Percentiles rank a stretch among this genome's conserved stretches.
Evolutionary conservation across 352 stramenopile genomes (phyloP).

Genomic region (Pythium aristosporum): DNA sequence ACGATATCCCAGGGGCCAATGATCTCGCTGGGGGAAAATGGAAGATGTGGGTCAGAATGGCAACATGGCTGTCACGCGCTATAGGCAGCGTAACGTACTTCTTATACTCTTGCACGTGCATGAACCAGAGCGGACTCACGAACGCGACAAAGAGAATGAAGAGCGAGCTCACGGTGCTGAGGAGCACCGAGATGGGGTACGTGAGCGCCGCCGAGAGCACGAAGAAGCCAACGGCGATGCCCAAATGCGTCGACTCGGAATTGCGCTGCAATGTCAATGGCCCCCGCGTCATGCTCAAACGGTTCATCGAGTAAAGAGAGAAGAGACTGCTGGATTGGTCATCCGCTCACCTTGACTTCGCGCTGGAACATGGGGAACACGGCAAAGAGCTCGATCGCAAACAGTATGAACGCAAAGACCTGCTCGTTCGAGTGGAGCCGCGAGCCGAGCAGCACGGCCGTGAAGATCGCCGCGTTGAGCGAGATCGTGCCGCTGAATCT

Average conservation of each 20-base stretch:
- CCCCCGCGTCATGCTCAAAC: no score
- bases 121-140: slow-evolving; percentile 88
- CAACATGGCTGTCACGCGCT: background rate
- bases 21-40: slow-evolving; percentile 58
- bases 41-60: slow-evolving; percentile 7
- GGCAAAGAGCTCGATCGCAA: slow-evolving; percentile 90
- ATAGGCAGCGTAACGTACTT: slow-evolving; percentile 53
- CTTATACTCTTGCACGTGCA: slow-evolving; percentile 90
- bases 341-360: slow-evolving; percentile 65
- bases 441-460: slow-evolving; percentile 89
- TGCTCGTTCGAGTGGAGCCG: slow-evolving; percentile 89
- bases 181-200: slow-evolving; percentile 65
- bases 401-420: slow-evolving; percentile 89
- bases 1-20: slow-evolving; percentile 91
- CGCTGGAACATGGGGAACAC: slow-evolving; percentile 88
- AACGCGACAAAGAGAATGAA: slow-evolving; percentile 84
- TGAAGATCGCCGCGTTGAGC: slow-evolving; percentile 92
- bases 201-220: slow-evolving; percentile 66
- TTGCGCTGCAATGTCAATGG: slow-evolving; percentile 28
- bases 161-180: slow-evolving; percentile 60
- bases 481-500: slow-evolving; percentile 89
- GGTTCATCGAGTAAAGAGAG: no score
- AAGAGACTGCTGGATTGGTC: no score
- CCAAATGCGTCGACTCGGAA: slow-evolving; percentile 67
- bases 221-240: slow-evolving; percentile 71